phyloP scores from a whole-genome alignment of 805 yeast species.

The Sugiyamaella lignohabitans region DNA sequence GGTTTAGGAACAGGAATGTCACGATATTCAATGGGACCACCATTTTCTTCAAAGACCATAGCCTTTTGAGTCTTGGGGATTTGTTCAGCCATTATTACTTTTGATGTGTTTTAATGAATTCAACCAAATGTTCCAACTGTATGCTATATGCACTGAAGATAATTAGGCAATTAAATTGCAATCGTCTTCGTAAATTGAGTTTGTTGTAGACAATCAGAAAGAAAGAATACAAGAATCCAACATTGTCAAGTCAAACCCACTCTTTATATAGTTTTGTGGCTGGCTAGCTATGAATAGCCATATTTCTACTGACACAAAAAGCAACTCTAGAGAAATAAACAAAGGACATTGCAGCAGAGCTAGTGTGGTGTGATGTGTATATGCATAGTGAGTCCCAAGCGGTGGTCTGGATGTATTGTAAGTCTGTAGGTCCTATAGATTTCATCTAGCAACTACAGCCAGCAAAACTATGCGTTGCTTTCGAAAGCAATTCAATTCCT shows the following conservation, averaged over 20 bases:
- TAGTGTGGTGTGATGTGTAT: background rate
- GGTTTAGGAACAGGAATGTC: slow-evolving; percentile 80
- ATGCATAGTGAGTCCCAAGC: no score
- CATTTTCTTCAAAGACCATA: slow-evolving; percentile 57
- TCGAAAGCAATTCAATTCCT: no score
- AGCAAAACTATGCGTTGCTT: no score
- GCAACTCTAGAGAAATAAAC: background rate
- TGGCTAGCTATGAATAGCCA: background rate
- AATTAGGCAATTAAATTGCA: no score
- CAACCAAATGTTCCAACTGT: background rate
- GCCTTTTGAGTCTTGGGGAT: slow-evolving; percentile 69
- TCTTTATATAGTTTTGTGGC: background rate
- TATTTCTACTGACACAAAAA: background rate
- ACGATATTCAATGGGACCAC: slow-evolving; percentile 58
- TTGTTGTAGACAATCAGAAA: no score
- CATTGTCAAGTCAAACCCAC: background rate
- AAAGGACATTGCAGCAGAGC: background rate
- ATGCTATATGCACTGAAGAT: background rate
- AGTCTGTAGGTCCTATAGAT: no score
- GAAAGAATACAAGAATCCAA: background rate
- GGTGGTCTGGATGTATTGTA: no score
- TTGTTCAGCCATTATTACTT: background rate
- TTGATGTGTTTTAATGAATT: background rate
- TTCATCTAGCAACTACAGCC: no score
- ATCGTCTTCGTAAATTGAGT: no score